Base-by-base conservation (phyloP, 805 yeast species). In the Novakomyces olei region DNA sequence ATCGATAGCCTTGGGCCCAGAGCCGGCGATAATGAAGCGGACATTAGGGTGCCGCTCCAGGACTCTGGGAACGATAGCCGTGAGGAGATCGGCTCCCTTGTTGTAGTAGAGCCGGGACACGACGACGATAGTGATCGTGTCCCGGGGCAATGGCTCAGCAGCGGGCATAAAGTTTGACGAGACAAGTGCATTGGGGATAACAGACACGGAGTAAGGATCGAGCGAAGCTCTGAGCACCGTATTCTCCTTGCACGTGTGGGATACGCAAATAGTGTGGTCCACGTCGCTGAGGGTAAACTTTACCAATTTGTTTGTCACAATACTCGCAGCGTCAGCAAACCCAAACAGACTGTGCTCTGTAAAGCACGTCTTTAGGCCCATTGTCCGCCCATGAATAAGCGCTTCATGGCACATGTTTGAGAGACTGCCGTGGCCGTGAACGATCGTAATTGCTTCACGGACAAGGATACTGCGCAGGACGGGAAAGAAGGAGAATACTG, bases 291-390 rank as follows among this genome's bases (percentile, higher is more conserved):
- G 52, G 0, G 92, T 69, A 54, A 81, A 88, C 44, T 76, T 76
- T 39, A 88, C 55, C 4, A 77, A 52, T 51, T 88, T 88, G 51
- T 88, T 88, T 12, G 91, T 92, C 41, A 81, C 53, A 20, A 85
- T 78, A 4, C 83, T 67, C 4, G 74, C 74, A 2, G 81, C 67
- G 43, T 76, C 83, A 1, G 88, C 77, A 55, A 88, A 88, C 1
- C 96, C 98, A 56, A 81, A 85, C 22, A 88, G 55, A 0, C 96
- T 85, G 48, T 88, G 99, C 48, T 88, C 99, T 0, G 99, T 88
- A 42, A 88, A 74, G 0, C 85, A 85, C 0, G 98, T 80, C 39
- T 68, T 69, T 34, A 85, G 54, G 0, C 95, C 95, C 94, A 88
- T 76, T 0, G 92, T 74, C 26, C 81, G 61, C 0, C 78, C 95